A percentile compares a stretch with the other conserved stretches of the same genome.
phyloP scores from a whole-genome alignment of 306 rosid species.

The Argentina anserina region DNA sequence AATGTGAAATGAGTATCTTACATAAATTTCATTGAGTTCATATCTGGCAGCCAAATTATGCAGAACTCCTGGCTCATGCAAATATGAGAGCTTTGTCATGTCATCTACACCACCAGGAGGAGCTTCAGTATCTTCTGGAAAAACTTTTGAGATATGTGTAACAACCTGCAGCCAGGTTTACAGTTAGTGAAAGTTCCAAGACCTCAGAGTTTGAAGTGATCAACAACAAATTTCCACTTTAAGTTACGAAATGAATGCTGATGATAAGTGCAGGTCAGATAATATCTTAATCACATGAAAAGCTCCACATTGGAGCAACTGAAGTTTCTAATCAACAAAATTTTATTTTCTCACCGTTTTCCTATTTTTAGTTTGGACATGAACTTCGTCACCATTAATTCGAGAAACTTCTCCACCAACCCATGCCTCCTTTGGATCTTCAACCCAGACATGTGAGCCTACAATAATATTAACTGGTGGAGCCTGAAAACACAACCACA shows the following conservation, averaged over 20 bases:
- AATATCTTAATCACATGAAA: not conserved
- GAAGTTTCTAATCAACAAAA: not conserved
- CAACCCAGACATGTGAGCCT: slow-evolving; percentile 99
- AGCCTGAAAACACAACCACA: slow-evolving; percentile 57
- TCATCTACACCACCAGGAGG: slow-evolving; percentile 99
- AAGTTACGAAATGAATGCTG: not conserved
- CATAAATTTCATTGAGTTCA: slow-evolving; percentile 98
- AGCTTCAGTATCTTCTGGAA: slow-evolving; percentile 94
- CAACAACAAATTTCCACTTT: slow-evolving; percentile 13
- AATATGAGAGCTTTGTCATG: slow-evolving; percentile 98
- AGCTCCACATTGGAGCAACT: slow-evolving; percentile 1
- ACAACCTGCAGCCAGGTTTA: slow-evolving; percentile 58
- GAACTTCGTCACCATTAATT: slow-evolving; percentile 79
- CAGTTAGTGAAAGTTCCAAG: slow-evolving; percentile 27
- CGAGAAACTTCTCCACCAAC: slow-evolving; percentile 86
- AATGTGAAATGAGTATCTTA: slow-evolving; percentile 38
- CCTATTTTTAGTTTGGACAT: slow-evolving; percentile 57
- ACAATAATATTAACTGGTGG: slow-evolving; percentile 91
- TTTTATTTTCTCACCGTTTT: slow-evolving; percentile 46
- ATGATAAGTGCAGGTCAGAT: slow-evolving; percentile 10
- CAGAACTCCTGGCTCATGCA: slow-evolving; percentile 99
- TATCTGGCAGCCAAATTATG: slow-evolving; percentile 95
- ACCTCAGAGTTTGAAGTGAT: not conserved
- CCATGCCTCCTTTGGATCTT: slow-evolving; percentile 89
- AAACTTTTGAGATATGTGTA: slow-evolving; percentile 75